Conservation (phyloP, 345 rosid genomes). For the Boechera stricta region DNA sequence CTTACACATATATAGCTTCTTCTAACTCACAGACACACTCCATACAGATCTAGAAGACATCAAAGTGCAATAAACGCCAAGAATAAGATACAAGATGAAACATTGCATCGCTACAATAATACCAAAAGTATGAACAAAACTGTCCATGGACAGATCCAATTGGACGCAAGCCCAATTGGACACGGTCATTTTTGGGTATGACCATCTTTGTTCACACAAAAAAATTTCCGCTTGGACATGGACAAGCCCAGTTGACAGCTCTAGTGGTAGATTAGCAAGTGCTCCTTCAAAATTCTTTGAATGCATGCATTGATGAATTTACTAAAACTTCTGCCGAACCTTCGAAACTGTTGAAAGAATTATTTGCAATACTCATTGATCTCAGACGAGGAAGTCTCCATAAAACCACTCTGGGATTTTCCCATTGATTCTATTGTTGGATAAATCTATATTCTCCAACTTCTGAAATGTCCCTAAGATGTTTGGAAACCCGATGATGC, state of each 20-base stretch:
- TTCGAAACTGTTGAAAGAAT: background rate
- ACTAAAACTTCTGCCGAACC: background rate
- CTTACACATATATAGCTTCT: constrained; percentile 23
- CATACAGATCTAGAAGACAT: constrained; percentile 27
- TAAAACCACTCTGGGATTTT: background rate
- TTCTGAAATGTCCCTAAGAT: background rate
- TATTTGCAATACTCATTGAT: background rate
- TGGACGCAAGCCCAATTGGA: too few species aligned
- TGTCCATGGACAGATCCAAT: too few species aligned
- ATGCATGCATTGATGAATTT: background rate
- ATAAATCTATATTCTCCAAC: background rate
- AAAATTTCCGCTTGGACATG: too few species aligned
- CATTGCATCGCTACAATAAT: constrained; percentile 21
- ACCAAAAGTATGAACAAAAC: background rate
- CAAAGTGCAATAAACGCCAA: constrained; percentile 18
- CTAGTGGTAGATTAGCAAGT: constrained; percentile 10
- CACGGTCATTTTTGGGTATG: too few species aligned
- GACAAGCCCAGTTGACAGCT: too few species aligned
- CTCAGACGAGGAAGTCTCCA: background rate
- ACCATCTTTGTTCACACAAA: too few species aligned
- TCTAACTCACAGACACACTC: constrained; percentile 25
- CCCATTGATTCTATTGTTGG: background rate
- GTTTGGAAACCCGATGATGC: background rate
- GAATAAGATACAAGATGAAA: background rate
- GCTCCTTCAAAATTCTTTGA: background rate